Evolutionary conservation across 2,329 filamentous ascomycete genomes (phyloP).

Genomic region (Phyllachora maydis): DNA sequence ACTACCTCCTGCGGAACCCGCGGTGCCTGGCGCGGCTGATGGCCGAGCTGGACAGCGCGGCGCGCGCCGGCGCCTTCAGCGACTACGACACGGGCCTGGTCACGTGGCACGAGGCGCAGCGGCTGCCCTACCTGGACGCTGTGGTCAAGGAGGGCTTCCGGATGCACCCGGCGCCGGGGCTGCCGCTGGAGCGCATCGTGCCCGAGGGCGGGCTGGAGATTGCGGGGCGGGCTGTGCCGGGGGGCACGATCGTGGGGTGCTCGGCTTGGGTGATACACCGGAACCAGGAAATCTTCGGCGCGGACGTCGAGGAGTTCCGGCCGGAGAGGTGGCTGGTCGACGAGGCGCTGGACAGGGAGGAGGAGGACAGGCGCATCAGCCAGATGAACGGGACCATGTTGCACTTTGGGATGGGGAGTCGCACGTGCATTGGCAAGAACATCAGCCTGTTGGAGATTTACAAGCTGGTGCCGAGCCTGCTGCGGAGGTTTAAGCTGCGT

Average conservation of each 20-base stretch:
- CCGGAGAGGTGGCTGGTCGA: constrained; percentile 46
- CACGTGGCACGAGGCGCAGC: constrained; percentile 48
- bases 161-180: constrained; percentile 51
- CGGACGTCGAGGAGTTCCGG: constrained; percentile 41
- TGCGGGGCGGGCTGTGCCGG: constrained; percentile 37
- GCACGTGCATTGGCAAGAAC: constrained; percentile 52
- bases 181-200: constrained; percentile 54
- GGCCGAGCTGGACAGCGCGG: constrained; percentile 40
- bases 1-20: constrained; percentile 48
- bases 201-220: constrained; percentile 44
- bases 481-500: constrained; percentile 41
- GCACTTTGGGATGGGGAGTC: constrained; percentile 50
- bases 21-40: constrained; percentile 30
- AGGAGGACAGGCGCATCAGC: constrained; percentile 31
- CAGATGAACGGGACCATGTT: constrained; percentile 52
- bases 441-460: constrained; percentile 42
- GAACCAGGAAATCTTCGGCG: constrained; percentile 44
- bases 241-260: constrained; percentile 54
- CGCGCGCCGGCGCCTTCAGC: constrained; percentile 24
- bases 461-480: constrained; percentile 36
- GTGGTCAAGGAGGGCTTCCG: constrained; percentile 63
- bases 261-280: constrained; percentile 59
- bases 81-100: constrained; percentile 37
- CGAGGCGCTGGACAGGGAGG: constrained; percentile 10
- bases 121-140: constrained; percentile 56